Percentiles rank a stretch among this genome's conserved stretches.
Evolutionary conservation across 2,329 filamentous ascomycete species (phyloP).

Genomic region (Plectosphaerella plurivora): DNA sequence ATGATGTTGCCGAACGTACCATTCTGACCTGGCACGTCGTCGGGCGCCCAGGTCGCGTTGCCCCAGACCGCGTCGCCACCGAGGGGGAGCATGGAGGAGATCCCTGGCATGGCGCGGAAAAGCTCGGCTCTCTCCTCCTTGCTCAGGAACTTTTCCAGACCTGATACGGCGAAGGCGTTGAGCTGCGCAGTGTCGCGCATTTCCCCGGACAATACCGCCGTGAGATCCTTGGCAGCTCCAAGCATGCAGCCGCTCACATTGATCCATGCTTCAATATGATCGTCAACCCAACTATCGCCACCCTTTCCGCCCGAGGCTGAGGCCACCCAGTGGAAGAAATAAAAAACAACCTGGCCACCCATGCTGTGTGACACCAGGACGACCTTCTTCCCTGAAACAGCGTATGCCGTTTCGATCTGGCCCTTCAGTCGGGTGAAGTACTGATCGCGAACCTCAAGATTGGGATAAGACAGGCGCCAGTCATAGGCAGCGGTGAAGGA

Average conservation of each 20-base stretch:
- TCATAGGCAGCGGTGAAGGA: conserved; percentile 73
- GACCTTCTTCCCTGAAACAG: conserved; percentile 72
- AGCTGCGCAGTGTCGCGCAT: conserved; percentile 98
- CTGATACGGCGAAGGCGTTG: conserved; percentile 94
- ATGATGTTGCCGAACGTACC: conserved; percentile 76
- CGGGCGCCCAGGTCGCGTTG: conserved; percentile 79
- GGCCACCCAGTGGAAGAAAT: conserved; percentile 74
- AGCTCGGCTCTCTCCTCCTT: conserved; percentile 88
- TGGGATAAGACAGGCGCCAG: conserved; percentile 87
- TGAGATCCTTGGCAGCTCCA: conserved; percentile 84
- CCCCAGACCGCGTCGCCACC: conserved; percentile 96
- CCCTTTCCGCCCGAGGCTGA: conserved; percentile 72
- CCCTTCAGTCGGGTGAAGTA: conserved; percentile 90
- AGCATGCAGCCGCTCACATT: conserved; percentile 99
- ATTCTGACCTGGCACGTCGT: conserved; percentile 71
- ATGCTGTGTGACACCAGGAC: conserved; percentile 92
- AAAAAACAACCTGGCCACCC: conserved; percentile 93
- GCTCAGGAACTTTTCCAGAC: conserved; percentile 90
- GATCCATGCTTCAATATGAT: conserved; percentile 90
- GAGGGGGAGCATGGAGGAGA: conserved; percentile 93
- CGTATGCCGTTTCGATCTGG: conserved; percentile 79
- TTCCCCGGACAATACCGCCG: conserved; percentile 88
- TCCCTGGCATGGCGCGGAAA: conserved; percentile 94
- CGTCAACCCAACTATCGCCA: conserved; percentile 84
- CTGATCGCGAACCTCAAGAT: conserved; percentile 84